These are phyloP conservation scores for Candida manassasensis DNA, from an alignment of 805 yeast species.

Conservation along the genomic window DNA sequence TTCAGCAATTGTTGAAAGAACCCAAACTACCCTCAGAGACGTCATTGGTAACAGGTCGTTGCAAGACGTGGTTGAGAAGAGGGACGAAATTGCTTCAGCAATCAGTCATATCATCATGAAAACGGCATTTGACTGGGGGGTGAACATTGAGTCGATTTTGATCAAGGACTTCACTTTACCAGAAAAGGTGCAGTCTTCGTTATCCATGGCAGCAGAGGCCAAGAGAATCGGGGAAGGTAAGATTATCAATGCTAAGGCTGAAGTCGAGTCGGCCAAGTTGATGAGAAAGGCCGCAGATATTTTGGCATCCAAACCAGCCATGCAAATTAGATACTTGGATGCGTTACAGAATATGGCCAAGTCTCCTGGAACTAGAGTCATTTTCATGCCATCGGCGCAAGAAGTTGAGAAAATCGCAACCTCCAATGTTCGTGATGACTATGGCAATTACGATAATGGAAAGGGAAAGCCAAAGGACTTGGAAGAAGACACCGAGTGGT, in stretches of 20 bases:
- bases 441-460: conserved; percentile 3
- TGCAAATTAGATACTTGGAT: conserved; percentile 73
- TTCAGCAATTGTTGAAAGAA: conserved; percentile 57
- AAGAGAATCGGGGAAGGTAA: conserved; percentile 72
- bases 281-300: conserved; percentile 79
- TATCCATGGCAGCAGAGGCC: conserved; percentile 73
- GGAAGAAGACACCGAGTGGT: conserved; percentile 24
- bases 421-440: conserved; percentile 12
- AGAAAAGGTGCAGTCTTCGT: conserved; percentile 49
- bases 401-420: conserved; percentile 38
- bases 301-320: conserved; percentile 67
- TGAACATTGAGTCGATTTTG: conserved; percentile 58
- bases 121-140: conserved; percentile 70
- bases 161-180: conserved; percentile 63
- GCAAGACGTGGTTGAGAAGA: conserved; percentile 68
- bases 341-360: conserved; percentile 75
- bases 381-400: conserved; percentile 61
- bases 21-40: conserved; percentile 69
- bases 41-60: conserved; percentile 62
- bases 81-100: conserved; percentile 66
- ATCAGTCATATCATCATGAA: conserved; percentile 57
- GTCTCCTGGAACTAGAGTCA: conserved; percentile 58
- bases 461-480: conserved; percentile 11
- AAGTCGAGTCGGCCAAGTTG: conserved; percentile 68
- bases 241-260: conserved; percentile 70